A percentile compares a stretch with the other conserved stretches of the same genome.
Conservation (phyloP, 176 grass and related monocot genomes). For the Triticum turgidum region DNA sequence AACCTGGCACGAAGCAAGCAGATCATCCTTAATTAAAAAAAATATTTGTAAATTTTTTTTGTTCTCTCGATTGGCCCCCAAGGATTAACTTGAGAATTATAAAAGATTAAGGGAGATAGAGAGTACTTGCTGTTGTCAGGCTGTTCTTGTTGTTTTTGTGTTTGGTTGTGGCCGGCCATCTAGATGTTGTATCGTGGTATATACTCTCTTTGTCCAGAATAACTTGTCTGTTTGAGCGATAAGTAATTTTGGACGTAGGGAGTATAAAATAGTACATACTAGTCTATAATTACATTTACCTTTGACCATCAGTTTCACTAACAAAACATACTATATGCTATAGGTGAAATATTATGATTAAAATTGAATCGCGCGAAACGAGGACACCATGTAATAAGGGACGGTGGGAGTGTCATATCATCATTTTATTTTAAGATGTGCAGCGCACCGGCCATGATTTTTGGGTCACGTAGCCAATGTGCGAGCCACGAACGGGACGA, state of each 20-base stretch:
- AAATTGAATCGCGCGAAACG: no score
- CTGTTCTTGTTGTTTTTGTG: background rate
- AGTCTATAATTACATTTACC: no score
- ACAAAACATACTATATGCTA: no score
- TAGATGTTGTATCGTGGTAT: background rate
- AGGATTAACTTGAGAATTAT: background rate
- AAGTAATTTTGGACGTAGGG: no score
- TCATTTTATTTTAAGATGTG: background rate
- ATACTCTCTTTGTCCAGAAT: background rate
- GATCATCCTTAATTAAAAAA: background rate
- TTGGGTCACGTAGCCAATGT: background rate
- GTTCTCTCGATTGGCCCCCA: background rate
- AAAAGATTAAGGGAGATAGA: no score
- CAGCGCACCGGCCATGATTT: background rate
- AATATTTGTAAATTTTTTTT: background rate
- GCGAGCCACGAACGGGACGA: background rate
- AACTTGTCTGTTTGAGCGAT: no score
- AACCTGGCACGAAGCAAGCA: conserved; percentile 39
- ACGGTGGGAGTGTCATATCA: background rate
- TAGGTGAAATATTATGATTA: no score
- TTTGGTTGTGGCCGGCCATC: background rate
- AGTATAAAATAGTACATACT: no score
- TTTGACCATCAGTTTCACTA: no score
- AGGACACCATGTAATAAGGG: no score
- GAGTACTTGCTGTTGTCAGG: background rate